These are phyloP conservation scores for Colletotrichum theobromicola DNA, from an alignment of 2,329 filamentous ascomycete genomes.

Conservation along the genomic window DNA sequence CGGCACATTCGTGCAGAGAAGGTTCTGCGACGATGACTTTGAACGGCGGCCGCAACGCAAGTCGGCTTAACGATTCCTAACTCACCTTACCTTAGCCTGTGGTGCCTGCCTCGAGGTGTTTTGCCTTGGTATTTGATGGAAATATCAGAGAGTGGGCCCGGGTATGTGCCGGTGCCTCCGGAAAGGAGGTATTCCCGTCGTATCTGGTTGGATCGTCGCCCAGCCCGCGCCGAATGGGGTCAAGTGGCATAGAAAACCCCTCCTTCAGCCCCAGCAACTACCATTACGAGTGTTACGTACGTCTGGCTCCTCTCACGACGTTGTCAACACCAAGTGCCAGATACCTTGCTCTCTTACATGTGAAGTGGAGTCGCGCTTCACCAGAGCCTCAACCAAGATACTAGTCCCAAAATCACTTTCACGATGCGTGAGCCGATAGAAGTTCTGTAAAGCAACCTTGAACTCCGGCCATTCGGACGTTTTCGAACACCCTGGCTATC, in stretches of 20 bases:
- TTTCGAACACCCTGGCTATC: background rate
- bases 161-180: background rate
- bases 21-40: background rate
- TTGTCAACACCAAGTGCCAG: background rate
- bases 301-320: background rate
- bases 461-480: background rate
- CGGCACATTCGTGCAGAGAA: background rate
- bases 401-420: background rate
- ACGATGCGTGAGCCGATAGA: background rate
- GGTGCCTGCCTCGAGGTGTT: too few species aligned
- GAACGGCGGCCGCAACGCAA: background rate
- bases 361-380: background rate
- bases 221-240: background rate
- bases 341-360: background rate
- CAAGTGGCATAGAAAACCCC: background rate
- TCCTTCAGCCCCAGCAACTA: too few species aligned
- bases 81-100: too few species aligned
- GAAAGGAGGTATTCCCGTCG: too few species aligned
- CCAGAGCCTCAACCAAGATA: background rate
- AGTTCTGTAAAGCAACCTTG: background rate
- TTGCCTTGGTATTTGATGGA: background rate
- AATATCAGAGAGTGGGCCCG: background rate
- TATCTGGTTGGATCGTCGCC: background rate
- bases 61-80: background rate
- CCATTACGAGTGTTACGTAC: too few species aligned